A percentile compares a stretch with the other conserved stretches of the same genome.
Conservation (phyloP, 371 early-diverging fungal species). For the Lichtheimia hyalospora region DNA sequence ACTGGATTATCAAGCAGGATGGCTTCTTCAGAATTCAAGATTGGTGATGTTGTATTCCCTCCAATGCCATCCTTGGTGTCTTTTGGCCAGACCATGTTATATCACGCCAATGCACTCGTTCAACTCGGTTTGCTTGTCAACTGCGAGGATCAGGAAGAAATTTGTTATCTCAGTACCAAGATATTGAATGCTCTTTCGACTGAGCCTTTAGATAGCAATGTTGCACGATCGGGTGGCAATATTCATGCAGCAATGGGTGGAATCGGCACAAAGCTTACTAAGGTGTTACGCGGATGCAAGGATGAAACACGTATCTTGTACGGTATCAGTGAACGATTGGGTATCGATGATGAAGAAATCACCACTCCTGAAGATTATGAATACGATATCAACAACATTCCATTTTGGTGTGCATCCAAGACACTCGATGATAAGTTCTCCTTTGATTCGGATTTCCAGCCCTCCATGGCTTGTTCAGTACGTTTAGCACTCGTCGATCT, state of each 20-base stretch:
- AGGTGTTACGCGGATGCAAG: constrained; percentile 61
- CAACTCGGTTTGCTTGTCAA: constrained; percentile 72
- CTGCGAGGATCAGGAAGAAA: constrained; percentile 58
- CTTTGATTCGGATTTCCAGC: constrained; percentile 19
- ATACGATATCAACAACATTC: constrained; percentile 45
- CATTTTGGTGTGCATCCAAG: constrained; percentile 42
- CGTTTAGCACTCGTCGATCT: constrained; percentile 75
- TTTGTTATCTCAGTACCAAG: constrained; percentile 75
- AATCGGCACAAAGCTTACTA: constrained; percentile 66
- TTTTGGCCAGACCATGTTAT: constrained; percentile 79
- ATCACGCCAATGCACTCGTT: constrained; percentile 63
- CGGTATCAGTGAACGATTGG: constrained; percentile 78
- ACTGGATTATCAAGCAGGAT: constrained; percentile 23
- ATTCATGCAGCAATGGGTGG: constrained; percentile 32
- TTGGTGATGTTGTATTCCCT: constrained; percentile 26
- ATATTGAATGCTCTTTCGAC: constrained; percentile 72
- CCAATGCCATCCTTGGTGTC: constrained; percentile 59
- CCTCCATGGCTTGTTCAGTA: constrained; percentile 42
- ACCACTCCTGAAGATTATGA: constrained; percentile 44
- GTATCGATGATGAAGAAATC: constrained; percentile 55
- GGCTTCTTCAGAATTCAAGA: constrained; percentile 26
- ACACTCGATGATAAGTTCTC: constrained; percentile 21
- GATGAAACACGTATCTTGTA: constrained; percentile 69
- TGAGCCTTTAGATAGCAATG: constrained; percentile 37
- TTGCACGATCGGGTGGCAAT: constrained; percentile 12